Percentiles rank a stretch among this genome's conserved stretches.
phyloP scores from a whole-genome alignment of 495 filamentous ascomycete species.

The Lasiosphaeris hirsuta region DNA sequence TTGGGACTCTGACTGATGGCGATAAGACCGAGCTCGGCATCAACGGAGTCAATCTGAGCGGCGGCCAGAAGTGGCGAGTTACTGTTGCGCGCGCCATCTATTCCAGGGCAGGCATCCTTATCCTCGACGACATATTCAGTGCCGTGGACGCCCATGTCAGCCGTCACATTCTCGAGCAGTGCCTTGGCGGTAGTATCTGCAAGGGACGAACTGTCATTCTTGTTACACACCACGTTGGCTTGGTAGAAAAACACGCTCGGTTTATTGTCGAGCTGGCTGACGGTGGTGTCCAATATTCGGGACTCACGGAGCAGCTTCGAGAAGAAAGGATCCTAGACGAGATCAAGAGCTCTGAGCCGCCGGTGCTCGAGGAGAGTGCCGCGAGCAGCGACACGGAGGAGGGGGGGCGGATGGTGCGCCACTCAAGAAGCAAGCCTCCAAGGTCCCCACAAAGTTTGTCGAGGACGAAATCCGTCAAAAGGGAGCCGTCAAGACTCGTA shows the following conservation, averaged over 20 bases:
- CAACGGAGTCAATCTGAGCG: slow-evolving; percentile 65
- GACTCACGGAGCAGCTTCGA: slow-evolving; percentile 49
- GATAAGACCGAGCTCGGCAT: slow-evolving; percentile 69
- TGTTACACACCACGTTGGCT: slow-evolving; percentile 48
- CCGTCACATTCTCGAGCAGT: slow-evolving; percentile 45
- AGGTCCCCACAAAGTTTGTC: slow-evolving; percentile 56
- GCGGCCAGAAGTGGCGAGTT: slow-evolving; percentile 67
- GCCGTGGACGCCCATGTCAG: slow-evolving; percentile 58
- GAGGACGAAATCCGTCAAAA: slow-evolving; percentile 64
- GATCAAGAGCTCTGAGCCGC: slow-evolving; percentile 50
- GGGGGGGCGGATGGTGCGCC: slow-evolving; percentile 27
- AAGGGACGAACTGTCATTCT: slow-evolving; percentile 48
- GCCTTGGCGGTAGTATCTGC: slow-evolving; percentile 46
- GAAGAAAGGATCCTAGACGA: slow-evolving; percentile 48
- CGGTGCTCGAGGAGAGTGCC: neutral
- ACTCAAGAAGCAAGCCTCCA: slow-evolving; percentile 36
- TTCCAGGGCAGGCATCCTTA: slow-evolving; percentile 58
- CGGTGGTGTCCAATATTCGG: slow-evolving; percentile 57
- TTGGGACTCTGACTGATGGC: slow-evolving; percentile 60
- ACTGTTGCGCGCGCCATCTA: slow-evolving; percentile 70
- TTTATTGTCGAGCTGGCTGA: slow-evolving; percentile 65
- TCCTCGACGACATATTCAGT: slow-evolving; percentile 69
- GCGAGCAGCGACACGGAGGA: slow-evolving; percentile 23
- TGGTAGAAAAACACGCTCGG: slow-evolving; percentile 60
- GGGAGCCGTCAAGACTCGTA: slow-evolving; percentile 54